Base-by-base conservation (phyloP, 352 stramenopile species). In the Pythium phragmiticola region DNA sequence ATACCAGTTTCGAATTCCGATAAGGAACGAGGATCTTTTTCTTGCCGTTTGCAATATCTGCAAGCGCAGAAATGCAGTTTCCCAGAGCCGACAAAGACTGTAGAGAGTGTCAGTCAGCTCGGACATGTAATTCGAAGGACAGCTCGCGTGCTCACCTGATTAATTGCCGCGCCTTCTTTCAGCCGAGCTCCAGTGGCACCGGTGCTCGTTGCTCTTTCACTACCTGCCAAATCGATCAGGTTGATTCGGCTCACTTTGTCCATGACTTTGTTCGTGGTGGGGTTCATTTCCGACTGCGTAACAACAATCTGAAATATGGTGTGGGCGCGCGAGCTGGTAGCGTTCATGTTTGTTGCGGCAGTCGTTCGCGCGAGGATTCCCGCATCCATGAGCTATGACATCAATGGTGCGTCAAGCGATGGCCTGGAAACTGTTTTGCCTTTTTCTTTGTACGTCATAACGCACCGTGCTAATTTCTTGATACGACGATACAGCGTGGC, bases 101-200 rank as follows among this genome's bases (percentile, higher is more conserved):
- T 12, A 50, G 45, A n/a, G 19, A 14, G 16, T 17, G 17, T 51
- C n/a, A 62, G 26, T 47, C 13, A 21, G 17, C 13, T 34, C 23
- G 16, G 16, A 55, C 3, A 28, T 21, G 12, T 34, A 47, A 33
- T 36, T 9, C 12, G 33, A 23, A 17, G 21, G 7, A 42, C 26
- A 34, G 17, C 39, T 46, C 6, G 39, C 7, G 17, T 50, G 45
- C 9, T 50, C 45, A 83, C 86, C 78, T 97, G 82, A 64, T 98
- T 98, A 63, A 98, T 98, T n/a, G 87, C 90, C 23, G 90, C 91
- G 3, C 94, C 94, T 79, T 98, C 94, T 72, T 98, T 98, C 23
- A 98, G 65, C 17, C 88, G 74, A 33, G 77, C 76, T 0, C 92
- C 93, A 2, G 87, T 95, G 4, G 92, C 94, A 12, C 89, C 88